A percentile compares a stretch with the other conserved stretches of the same genome.
These are phyloP conservation scores for Talaromyces marneffei DNA, from an alignment of 2,329 filamentous ascomycete species.

Conservation along the genomic window DNA sequence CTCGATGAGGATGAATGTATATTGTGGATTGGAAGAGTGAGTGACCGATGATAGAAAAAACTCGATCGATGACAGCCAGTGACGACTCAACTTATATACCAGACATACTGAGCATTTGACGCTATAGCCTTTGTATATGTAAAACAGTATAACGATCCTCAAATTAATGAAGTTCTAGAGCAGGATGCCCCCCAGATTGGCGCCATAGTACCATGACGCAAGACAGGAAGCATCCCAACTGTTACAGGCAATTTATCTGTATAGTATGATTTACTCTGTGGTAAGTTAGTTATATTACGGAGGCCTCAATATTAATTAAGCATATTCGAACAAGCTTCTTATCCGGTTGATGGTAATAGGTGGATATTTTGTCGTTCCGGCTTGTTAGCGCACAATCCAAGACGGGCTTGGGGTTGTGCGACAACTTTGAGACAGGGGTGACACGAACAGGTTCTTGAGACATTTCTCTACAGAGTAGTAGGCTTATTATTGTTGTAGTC, in stretches of 20 bases:
- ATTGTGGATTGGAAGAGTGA: neutral
- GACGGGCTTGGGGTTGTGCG: neutral
- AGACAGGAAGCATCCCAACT: neutral
- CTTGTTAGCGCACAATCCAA: neutral
- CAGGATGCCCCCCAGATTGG: neutral
- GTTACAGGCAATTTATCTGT: too few relatives aligned
- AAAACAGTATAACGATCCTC: neutral
- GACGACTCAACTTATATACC: neutral
- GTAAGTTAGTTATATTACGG: too few relatives aligned
- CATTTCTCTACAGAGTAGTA: neutral
- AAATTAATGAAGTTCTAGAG: neutral
- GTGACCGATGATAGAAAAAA: neutral
- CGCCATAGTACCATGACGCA: neutral
- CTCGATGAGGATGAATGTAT: neutral
- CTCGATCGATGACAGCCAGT: neutral
- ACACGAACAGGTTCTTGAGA: neutral
- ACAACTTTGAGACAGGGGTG: neutral
- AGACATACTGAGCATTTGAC: neutral
- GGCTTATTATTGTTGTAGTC: neutral
- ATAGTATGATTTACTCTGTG: too few relatives aligned
- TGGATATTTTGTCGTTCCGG: neutral
- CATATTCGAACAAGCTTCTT: neutral
- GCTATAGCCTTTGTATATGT: neutral
- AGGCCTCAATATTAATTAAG: neutral
- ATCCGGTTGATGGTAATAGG: neutral